A percentile compares a stretch with the other conserved stretches of the same genome.
phyloP scores from a whole-genome alignment of 345 rosid genomes.

The Lumnitzera littorea region DNA sequence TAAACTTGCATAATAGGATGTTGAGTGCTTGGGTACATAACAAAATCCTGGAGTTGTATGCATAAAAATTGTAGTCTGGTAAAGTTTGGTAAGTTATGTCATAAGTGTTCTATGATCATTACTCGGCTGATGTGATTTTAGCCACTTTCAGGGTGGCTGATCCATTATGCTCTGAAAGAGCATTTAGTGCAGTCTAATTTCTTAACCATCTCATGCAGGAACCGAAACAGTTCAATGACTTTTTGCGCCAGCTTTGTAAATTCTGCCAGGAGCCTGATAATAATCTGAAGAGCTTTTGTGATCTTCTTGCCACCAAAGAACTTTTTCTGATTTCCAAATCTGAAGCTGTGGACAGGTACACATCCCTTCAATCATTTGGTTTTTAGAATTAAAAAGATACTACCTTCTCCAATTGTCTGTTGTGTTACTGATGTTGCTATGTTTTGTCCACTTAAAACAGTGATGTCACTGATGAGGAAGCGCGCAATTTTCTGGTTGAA shows the following conservation, averaged over 20 bases:
- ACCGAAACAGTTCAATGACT: slow-evolving; percentile 71
- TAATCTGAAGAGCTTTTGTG: slow-evolving; percentile 28
- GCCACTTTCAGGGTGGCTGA: not conserved
- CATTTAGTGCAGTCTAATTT: slow-evolving; percentile 3
- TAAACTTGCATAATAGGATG: too few relatives aligned
- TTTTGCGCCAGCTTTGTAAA: slow-evolving; percentile 29
- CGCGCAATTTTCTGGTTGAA: slow-evolving; percentile 33
- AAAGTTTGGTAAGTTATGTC: too few relatives aligned
- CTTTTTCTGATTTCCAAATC: slow-evolving; percentile 63
- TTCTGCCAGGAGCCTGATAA: slow-evolving; percentile 27
- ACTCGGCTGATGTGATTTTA: too few relatives aligned
- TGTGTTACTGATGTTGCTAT: slow-evolving; percentile 6
- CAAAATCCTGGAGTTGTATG: too few relatives aligned
- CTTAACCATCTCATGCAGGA: slow-evolving; percentile 41
- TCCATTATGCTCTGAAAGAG: not conserved
- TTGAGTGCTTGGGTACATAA: too few relatives aligned
- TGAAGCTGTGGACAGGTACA: slow-evolving; percentile 81
- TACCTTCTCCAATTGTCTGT: not conserved
- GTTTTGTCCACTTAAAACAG: slow-evolving; percentile 29
- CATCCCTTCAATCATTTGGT: not conserved
- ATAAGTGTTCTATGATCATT: too few relatives aligned
- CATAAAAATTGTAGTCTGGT: too few relatives aligned
- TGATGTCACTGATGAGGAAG: slow-evolving; percentile 59
- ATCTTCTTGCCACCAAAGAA: slow-evolving; percentile 38
- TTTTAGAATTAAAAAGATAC: not conserved